Percentiles rank a stretch among this genome's conserved stretches.
Evolutionary conservation across 1,139 yeast species (phyloP).

Genomic region (Blastobotrys ciferrii): DNA sequence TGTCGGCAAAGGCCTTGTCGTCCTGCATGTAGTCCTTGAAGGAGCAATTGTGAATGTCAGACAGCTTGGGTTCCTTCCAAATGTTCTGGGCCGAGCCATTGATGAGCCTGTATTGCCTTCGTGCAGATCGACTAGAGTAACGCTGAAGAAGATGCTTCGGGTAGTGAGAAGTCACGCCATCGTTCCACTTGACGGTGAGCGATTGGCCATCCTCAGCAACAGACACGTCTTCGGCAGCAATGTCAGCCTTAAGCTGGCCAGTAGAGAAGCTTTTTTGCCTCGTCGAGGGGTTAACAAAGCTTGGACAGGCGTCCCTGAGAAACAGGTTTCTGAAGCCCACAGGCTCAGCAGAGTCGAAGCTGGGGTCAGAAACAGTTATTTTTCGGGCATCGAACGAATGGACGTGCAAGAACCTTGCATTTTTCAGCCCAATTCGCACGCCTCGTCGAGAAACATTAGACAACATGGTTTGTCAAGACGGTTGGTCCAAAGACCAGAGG

Average conservation of each 20-base stretch:
- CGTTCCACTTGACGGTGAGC: slow-evolving; percentile 55
- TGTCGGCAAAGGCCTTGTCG: slow-evolving; percentile 41
- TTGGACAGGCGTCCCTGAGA: slow-evolving; percentile 61
- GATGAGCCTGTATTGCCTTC: slow-evolving; percentile 36
- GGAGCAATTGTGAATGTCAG: slow-evolving; percentile 34
- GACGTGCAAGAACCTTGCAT: slow-evolving; percentile 17
- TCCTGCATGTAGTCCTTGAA: slow-evolving; percentile 48
- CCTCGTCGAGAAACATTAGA: neutral
- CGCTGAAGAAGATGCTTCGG: slow-evolving; percentile 48
- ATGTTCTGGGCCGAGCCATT: slow-evolving; percentile 34
- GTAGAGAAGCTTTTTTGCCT: slow-evolving; percentile 69
- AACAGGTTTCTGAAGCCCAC: slow-evolving; percentile 55
- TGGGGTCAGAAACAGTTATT: slow-evolving; percentile 18
- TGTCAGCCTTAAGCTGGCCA: slow-evolving; percentile 41
- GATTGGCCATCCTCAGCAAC: slow-evolving; percentile 33
- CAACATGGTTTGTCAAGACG: neutral
- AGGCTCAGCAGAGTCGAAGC: slow-evolving; percentile 15
- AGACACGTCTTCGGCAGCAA: slow-evolving; percentile 34
- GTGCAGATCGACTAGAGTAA: slow-evolving; percentile 41
- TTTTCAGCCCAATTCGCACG: neutral
- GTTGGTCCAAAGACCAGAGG: neutral
- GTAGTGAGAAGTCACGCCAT: slow-evolving; percentile 50
- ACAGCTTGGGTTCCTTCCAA: slow-evolving; percentile 29
- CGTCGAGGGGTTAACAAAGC: slow-evolving; percentile 55
- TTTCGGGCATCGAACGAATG: slow-evolving; percentile 19